phyloP scores from a whole-genome alignment of 2,329 filamentous ascomycete genomes.

The Colletotrichum ledebouriae region DNA sequence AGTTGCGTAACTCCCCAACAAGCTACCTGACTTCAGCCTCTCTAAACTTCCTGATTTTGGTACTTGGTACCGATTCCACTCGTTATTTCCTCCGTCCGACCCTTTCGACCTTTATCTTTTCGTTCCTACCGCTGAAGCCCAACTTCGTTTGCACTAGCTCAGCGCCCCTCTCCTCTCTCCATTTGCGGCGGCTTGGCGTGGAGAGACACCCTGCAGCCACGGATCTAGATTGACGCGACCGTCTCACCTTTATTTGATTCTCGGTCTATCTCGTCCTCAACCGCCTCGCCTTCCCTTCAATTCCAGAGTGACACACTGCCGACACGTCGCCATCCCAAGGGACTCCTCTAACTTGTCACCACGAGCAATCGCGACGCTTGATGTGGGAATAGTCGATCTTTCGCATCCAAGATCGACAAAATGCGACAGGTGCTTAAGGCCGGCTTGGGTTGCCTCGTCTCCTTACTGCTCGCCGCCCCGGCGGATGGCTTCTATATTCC shows the following conservation, averaged over 20 bases:
- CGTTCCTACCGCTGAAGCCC: slow-evolving; percentile 16
- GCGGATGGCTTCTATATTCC: slow-evolving; percentile 86
- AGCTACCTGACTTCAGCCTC: slow-evolving; percentile 2
- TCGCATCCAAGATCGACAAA: slow-evolving; percentile 18
- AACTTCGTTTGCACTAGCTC: slow-evolving; percentile 5
- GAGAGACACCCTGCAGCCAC: slow-evolving; percentile 38
- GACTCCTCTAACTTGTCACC: not conserved
- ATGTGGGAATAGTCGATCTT: slow-evolving; percentile 7
- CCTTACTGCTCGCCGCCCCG: slow-evolving; percentile 56
- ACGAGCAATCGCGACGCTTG: slow-evolving; percentile 1
- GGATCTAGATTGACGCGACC: slow-evolving; percentile 29
- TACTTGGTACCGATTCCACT: slow-evolving; percentile 69
- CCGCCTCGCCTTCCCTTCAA: slow-evolving; percentile 21
- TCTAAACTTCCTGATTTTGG: slow-evolving; percentile 47
- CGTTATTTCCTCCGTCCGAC: slow-evolving; percentile 53
- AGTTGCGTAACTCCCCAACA: slow-evolving; percentile 27
- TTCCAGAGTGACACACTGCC: slow-evolving; percentile 3
- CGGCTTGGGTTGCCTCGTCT: slow-evolving; percentile 56
- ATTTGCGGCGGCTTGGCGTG: slow-evolving; percentile 37
- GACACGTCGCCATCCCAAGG: not conserved
- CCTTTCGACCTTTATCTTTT: slow-evolving; percentile 13
- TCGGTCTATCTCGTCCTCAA: slow-evolving; percentile 18
- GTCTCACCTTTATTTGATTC: slow-evolving; percentile 33
- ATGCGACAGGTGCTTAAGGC: slow-evolving; percentile 52
- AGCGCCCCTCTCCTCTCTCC: not conserved